Conservation (phyloP, 768 basidiomycete genomes). For the Sarcomyxa edulis region DNA sequence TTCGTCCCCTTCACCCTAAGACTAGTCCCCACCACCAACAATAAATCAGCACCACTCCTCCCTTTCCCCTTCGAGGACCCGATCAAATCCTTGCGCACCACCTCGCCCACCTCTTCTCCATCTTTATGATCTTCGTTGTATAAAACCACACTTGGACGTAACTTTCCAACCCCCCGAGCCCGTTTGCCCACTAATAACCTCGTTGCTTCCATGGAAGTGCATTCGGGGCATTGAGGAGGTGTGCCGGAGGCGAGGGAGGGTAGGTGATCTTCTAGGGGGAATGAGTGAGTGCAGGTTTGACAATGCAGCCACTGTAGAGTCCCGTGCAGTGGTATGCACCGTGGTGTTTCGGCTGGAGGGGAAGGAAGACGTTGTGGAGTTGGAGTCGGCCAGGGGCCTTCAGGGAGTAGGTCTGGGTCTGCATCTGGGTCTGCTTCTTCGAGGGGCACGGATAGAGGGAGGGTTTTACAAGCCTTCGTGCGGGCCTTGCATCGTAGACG, state of each 20-base stretch:
- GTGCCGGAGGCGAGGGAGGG: constrained; percentile 53
- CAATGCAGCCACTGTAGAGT: constrained; percentile 78
- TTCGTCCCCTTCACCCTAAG: constrained; percentile 88
- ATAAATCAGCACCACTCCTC: constrained; percentile 69
- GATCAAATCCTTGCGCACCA: constrained; percentile 76
- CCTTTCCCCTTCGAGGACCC: constrained; percentile 65
- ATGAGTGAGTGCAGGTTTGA: constrained; percentile 70
- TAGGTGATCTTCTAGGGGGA: constrained; percentile 59
- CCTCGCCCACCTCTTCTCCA: constrained; percentile 81
- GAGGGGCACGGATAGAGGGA: constrained; percentile 4
- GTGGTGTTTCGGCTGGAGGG: constrained; percentile 56
- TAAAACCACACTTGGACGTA: constrained; percentile 84
- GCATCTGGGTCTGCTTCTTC: background rate
- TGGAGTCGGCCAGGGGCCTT: constrained; percentile 12
- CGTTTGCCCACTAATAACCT: constrained; percentile 76
- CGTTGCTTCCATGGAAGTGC: constrained; percentile 60
- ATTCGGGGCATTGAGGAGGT: constrained; percentile 77
- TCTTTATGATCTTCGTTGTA: constrained; percentile 89
- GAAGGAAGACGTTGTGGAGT: constrained; percentile 39
- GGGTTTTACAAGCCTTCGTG: constrained; percentile 33
- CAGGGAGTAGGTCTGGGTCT: constrained; percentile 7
- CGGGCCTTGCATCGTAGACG: constrained; percentile 51
- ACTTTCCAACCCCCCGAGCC: constrained; percentile 68
- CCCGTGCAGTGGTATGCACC: constrained; percentile 89
- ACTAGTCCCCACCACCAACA: constrained; percentile 89